Base-by-base conservation (phyloP, 106 monocot genomes). In the Iris macrosiphon region DNA sequence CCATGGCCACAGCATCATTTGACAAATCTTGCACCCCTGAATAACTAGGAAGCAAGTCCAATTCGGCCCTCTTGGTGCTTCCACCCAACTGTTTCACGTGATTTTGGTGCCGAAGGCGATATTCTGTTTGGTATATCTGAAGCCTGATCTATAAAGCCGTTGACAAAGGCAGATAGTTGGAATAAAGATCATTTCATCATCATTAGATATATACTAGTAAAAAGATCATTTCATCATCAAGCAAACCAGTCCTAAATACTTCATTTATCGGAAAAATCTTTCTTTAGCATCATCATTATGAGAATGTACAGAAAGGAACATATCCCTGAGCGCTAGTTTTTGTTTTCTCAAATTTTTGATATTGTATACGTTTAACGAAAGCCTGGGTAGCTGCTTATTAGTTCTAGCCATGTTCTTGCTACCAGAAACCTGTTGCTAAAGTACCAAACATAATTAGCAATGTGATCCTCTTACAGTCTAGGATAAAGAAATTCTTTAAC, bases 311-410 rank as follows among this genome's bases (percentile, higher is more conserved):
- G 50, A 51, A 32, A 22, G 24, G 31, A 84, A 75, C 25, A 76
- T 72, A 27, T 79, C 79, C 71, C 43, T 79, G 34, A 79, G 79
- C 41, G 45, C 79, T 79, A n/a, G 32, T 71, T 11, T 68, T 65
- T 25, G 71, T 69, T 24, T 72, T 52, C 61, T 85, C 68, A 59
- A 69, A 85, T 37, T 76, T 72, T 16, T 47, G 45, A 29, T 53
- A 72, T 53, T 79, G 49, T 57, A 69, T 72, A 29, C 71, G 47
- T 39, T 57, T 75, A 28, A 79, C 57, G 60, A 85, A 72, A 54
- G 58, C 59, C 26, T 63, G 56, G 14, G 72, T 60, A 61, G 68
- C 68, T 68, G 64, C 64, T 60, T 79, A 8, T 61, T 72, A 64
- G 12, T 44, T 69, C 61, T 75, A 54, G 44, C 79, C 15, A 61